Evolutionary conservation across 495 filamentous ascomycete genomes (phyloP), one percentile per base, ranked within the genome.

Genomic region (Aspergillus ellipticus): DNA sequence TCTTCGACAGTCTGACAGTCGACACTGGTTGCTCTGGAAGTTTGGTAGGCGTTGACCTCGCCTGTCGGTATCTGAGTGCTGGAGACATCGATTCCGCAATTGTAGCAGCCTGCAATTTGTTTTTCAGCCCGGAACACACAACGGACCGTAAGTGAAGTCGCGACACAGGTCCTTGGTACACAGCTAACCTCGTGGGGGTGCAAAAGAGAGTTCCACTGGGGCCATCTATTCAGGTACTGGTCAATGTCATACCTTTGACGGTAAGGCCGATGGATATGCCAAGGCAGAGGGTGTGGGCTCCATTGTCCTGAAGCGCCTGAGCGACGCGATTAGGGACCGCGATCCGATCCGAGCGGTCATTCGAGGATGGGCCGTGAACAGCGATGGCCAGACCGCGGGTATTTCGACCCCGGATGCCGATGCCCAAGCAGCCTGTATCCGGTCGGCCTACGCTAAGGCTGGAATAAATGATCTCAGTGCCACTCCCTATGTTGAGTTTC

Each of bases 271-370:
- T 56, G 72, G 72, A 2, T 75, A 75, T 43, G 70, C 69, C 17
- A 59, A 70, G 4, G 65, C 48, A 17, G 75, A 79, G 20, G 75
- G 70, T 0, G 53, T 61, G 0, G 69, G 63, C 10, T 54, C 56
- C 0, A 63, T 76, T 1, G 61, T 77, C 10, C 56, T 76, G n/a
- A 89, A 89, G 66, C 71, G 78, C 3, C 73, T 87, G 0, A 71
- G 77, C 6, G 75, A 81, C 63, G 86, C 86, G 0, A 29, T 84
- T 24, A 68, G 72, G 0, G 84, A 89, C 53, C 78, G 81, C 15
- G 84, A 89, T 59, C 69, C 79, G 24, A 74, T 89, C 22, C 74
- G 84, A 6, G 87, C 73, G 4, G 79, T 88, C 22, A 80, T 89
- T 26, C 66, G 80, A 0, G 79, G 75, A 9, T 74, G 80, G 1